A percentile compares a stretch with the other conserved stretches of the same genome.
These are phyloP conservation scores for Pulveroboletus sp. DNA, from an alignment of 1,284 basidiomycete genomes.

Conservation along the genomic window DNA sequence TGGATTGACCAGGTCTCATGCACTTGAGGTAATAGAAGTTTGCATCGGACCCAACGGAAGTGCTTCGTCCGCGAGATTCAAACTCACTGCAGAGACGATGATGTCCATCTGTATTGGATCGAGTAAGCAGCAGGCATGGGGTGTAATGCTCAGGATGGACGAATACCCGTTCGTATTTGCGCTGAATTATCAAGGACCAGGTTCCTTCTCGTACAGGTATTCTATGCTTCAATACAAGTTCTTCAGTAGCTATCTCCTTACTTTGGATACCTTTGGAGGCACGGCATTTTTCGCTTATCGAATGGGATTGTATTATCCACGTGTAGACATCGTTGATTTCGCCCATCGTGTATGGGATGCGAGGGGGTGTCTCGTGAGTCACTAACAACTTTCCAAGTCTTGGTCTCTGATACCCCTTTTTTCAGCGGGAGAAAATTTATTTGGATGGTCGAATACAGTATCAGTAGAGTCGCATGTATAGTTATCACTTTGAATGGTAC, in stretches of 20 bases:
- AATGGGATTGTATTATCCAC: not conserved
- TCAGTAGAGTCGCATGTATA: too few relatives aligned
- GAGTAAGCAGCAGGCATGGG: not conserved
- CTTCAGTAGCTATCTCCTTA: not conserved
- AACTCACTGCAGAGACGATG: not conserved
- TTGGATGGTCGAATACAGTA: too few relatives aligned
- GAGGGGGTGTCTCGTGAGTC: not conserved
- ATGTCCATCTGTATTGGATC: constrained; percentile 1
- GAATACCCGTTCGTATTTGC: constrained; percentile 1
- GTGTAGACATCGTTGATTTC: constrained; percentile 4
- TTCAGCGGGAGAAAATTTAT: too few relatives aligned
- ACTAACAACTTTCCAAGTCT: too few relatives aligned
- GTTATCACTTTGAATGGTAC: too few relatives aligned
- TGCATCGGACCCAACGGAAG: not conserved
- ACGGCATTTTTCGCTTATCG: constrained; percentile 2
- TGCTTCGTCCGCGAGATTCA: not conserved
- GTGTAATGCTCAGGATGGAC: not conserved
- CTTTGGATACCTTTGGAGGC: constrained; percentile 1
- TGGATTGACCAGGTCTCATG: not conserved
- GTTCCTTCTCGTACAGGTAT: not conserved
- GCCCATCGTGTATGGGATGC: not conserved
- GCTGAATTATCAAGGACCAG: not conserved
- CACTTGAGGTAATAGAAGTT: not conserved
- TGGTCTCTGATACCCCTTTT: too few relatives aligned
- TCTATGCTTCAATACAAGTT: not conserved